Evolutionary conservation across 306 rosid species (phyloP).

Genomic region (Corylus heterophylla): DNA sequence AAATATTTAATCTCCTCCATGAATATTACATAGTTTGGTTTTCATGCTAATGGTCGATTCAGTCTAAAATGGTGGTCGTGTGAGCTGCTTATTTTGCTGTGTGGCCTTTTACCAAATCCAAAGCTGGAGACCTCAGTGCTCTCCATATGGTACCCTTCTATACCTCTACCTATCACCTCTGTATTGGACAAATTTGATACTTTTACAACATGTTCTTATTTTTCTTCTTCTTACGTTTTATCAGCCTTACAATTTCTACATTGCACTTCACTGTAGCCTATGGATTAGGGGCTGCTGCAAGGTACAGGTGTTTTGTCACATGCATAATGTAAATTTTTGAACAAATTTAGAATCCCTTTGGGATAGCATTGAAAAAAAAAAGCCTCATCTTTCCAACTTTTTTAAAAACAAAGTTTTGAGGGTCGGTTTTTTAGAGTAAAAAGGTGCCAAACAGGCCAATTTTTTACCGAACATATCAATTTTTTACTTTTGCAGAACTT

Average conservation of each 20-base stretch:
- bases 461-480: too few species aligned
- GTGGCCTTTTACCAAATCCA: conserved; percentile 61
- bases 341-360: too few species aligned
- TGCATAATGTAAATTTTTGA: not conserved
- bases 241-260: conserved; percentile 63
- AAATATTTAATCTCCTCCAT: not conserved
- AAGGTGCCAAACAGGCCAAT: too few species aligned
- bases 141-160: conserved; percentile 57
- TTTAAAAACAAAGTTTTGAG: too few species aligned
- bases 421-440: too few species aligned
- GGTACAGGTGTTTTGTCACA: conserved; percentile 31
- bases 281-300: conserved; percentile 63
- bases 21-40: not conserved
- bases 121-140: conserved; percentile 66
- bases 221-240: not conserved
- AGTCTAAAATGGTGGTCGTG: conserved; percentile 77
- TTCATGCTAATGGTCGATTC: not conserved
- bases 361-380: too few species aligned
- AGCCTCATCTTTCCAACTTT: too few species aligned
- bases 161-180: not conserved
- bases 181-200: not conserved
- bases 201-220: not conserved
- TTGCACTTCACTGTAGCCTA: conserved; percentile 60
- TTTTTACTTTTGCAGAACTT: too few species aligned
- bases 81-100: conserved; percentile 56